Evolutionary conservation across 495 filamentous ascomycete genomes (phyloP).

Genomic region (Penicillium coprophilum): DNA sequence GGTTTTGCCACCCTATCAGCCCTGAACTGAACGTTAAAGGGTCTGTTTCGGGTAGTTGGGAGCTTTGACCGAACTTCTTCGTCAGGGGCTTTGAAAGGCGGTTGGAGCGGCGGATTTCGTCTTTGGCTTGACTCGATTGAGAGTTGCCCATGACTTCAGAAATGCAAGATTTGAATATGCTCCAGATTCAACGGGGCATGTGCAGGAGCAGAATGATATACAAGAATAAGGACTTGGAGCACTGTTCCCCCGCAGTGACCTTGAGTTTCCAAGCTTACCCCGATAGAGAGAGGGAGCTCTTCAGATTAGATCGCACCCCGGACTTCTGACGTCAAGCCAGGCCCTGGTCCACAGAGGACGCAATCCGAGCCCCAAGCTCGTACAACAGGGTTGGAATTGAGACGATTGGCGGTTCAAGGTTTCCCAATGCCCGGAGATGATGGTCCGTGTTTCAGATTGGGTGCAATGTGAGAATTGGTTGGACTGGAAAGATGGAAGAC

Average conservation of each 20-base stretch:
- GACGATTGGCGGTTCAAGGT: conserved; percentile 28
- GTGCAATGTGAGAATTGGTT: conserved; percentile 22
- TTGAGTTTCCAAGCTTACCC: neutral
- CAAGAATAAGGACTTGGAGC: conserved; percentile 10
- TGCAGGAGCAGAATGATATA: conserved; percentile 25
- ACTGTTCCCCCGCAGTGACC: conserved; percentile 17
- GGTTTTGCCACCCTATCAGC: conserved; percentile 33
- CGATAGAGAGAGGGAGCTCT: conserved; percentile 4
- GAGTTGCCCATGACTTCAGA: conserved; percentile 40
- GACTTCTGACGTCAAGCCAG: conserved; percentile 33
- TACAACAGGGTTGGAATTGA: conserved; percentile 21
- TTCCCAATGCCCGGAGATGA: conserved; percentile 24
- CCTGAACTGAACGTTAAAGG: conserved; percentile 15
- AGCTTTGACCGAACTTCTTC: conserved; percentile 20
- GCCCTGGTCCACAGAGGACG: conserved; percentile 19
- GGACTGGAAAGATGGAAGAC: conserved; percentile 19
- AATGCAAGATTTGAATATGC: conserved; percentile 14
- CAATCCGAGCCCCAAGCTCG: conserved; percentile 30
- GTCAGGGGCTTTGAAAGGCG: conserved; percentile 48
- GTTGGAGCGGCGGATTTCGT: conserved; percentile 40
- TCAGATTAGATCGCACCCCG: conserved; percentile 24
- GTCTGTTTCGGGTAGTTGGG: conserved; percentile 11
- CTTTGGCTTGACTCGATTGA: conserved; percentile 37
- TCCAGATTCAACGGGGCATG: conserved; percentile 17
- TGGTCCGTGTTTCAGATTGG: conserved; percentile 33